Percentiles rank a stretch among this genome's conserved stretches.
phyloP scores from a whole-genome alignment of 2,329 filamentous ascomycete genomes.

The Ophiostoma tasmaniense region DNA sequence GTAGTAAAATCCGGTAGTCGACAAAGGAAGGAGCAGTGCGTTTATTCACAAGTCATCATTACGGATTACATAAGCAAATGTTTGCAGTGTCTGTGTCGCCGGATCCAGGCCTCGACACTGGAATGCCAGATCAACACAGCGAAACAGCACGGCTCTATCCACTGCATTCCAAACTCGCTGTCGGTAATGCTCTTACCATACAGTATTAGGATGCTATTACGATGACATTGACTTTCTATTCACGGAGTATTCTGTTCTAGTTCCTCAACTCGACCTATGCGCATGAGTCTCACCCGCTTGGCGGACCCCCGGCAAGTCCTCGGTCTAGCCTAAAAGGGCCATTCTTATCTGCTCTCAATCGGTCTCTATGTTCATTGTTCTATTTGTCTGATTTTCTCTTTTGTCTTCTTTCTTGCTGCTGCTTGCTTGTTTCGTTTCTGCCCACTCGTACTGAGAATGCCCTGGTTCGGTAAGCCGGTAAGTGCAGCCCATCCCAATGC shows the following conservation, averaged over 20 bases:
- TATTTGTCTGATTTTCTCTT: not conserved
- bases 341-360: not conserved
- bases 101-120: not conserved
- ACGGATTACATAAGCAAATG: not conserved
- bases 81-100: not conserved
- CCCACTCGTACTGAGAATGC: not conserved
- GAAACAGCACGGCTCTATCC: not conserved
- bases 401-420: not conserved
- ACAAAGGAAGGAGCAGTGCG: no score
- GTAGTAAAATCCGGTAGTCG: no score
- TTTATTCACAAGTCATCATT: no score
- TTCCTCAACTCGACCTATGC: not conserved
- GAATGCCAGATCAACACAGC: not conserved
- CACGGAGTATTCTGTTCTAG: not conserved
- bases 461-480: not conserved
- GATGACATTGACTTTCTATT: not conserved
- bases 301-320: constrained; percentile 1
- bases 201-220: not conserved
- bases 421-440: not conserved
- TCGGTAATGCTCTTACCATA: not conserved
- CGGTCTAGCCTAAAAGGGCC: constrained; percentile 9
- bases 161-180: not conserved
- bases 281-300: constrained; percentile 4
- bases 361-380: not conserved
- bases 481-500: not conserved